phyloP scores from a whole-genome alignment of 768 basidiomycete genomes.

The Russula foetens region DNA sequence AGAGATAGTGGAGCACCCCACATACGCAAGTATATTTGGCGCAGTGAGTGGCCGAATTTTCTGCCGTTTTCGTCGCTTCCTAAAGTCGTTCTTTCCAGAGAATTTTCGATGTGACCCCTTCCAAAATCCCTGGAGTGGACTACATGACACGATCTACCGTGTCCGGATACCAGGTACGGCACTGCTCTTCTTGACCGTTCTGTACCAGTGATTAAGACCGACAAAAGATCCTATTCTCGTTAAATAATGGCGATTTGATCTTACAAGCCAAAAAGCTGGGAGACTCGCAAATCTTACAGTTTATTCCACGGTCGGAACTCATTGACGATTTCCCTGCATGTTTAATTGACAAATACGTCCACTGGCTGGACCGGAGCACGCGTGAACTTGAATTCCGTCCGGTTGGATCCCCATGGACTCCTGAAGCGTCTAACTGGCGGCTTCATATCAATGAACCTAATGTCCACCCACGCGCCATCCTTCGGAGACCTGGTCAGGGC shows the following conservation, averaged over 20 bases:
- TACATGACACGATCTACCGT: constrained; percentile 2
- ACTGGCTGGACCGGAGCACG: constrained; percentile 29
- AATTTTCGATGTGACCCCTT: constrained; percentile 2
- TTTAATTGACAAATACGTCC: constrained; percentile 26
- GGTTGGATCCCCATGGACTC: constrained; percentile 24
- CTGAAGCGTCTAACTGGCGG: constrained; percentile 26
- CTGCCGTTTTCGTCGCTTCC: not conserved
- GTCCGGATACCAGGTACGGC: constrained; percentile 2
- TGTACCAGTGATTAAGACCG: not conserved
- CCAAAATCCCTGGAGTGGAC: constrained; percentile 2
- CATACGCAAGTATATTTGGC: constrained; percentile 32
- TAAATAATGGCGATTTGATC: not conserved
- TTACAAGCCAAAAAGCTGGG: not conserved
- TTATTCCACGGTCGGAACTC: constrained; percentile 27
- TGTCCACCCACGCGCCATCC: no score
- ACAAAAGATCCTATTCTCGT: not conserved
- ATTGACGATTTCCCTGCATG: constrained; percentile 28
- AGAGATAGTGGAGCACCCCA: constrained; percentile 26
- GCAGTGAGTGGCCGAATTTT: constrained; percentile 16
- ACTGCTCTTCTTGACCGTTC: not conserved
- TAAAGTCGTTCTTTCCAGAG: not conserved
- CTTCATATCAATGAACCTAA: not conserved
- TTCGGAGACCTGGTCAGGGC: not conserved
- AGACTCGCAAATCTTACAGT: constrained; percentile 17
- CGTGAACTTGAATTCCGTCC: constrained; percentile 30